These are phyloP conservation scores for Conticribra weissflogii DNA, from an alignment of 108 stramenopile genomes.

Conservation along the genomic window DNA sequence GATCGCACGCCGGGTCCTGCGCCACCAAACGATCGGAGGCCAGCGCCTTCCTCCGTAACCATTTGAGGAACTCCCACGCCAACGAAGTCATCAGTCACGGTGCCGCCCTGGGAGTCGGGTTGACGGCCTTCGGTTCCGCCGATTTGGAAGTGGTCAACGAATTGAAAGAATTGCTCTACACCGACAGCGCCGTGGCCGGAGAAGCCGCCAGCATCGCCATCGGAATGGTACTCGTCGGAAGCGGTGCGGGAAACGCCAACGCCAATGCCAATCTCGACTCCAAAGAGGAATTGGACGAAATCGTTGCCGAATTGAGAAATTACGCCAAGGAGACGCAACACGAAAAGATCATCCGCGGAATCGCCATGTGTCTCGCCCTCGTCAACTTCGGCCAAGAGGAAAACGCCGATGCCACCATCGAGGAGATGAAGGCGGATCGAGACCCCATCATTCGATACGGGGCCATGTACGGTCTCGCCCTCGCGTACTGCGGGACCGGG, in stretches of 20 bases:
- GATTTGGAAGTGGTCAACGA: constrained; percentile 88
- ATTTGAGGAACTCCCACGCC: constrained; percentile 82
- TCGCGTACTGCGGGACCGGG: constrained; percentile 97
- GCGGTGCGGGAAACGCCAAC: constrained; percentile 79
- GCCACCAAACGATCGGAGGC: constrained; percentile 88
- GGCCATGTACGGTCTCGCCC: constrained; percentile 95
- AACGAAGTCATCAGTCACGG: constrained; percentile 98
- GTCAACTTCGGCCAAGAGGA: constrained; percentile 97
- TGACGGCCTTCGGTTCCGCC: constrained; percentile 94
- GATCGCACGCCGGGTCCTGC: constrained; percentile 80
- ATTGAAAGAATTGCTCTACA: constrained; percentile 92
- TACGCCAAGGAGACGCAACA: constrained; percentile 97
- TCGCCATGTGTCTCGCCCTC: constrained; percentile 94
- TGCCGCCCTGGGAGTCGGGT: constrained; percentile 97
- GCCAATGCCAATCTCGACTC: constrained; percentile 60
- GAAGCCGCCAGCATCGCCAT: constrained; percentile 98
- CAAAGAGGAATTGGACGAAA: constrained; percentile 71
- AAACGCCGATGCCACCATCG: constrained; percentile 93
- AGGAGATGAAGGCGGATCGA: constrained; percentile 93
- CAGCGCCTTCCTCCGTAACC: constrained; percentile 68
- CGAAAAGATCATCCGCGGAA: constrained; percentile 99
- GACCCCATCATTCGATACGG: constrained; percentile 99
- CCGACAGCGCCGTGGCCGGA: constrained; percentile 96
- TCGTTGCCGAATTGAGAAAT: constrained; percentile 89
- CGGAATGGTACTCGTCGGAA: constrained; percentile 96